Evolutionary conservation across 176 grass and related monocot genomes (phyloP).

Genomic region (Oryza officinalis): DNA sequence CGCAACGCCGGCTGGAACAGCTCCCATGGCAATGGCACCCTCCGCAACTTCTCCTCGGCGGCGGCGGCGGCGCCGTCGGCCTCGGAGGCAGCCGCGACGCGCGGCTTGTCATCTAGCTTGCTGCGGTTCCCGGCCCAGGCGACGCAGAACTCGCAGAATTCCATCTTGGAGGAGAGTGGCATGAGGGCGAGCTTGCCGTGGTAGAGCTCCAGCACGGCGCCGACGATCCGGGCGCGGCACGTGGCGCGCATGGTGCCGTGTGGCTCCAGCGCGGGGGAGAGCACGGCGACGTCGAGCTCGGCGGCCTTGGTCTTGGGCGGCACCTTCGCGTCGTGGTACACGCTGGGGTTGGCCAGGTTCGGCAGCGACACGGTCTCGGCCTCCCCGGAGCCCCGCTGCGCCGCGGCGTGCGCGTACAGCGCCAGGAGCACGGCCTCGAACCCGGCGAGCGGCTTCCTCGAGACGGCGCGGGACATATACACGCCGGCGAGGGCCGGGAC

Average conservation of each 20-base stretch:
- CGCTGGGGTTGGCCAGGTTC: conserved; percentile 55
- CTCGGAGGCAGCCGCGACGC: not conserved
- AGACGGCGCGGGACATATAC: conserved; percentile 63
- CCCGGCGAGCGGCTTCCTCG: conserved; percentile 57
- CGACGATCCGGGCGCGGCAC: conserved; percentile 61
- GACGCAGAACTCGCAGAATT: conserved; percentile 76
- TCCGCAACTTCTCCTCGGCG: conserved; percentile 25
- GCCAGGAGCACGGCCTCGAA: conserved; percentile 87
- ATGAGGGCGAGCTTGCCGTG: conserved; percentile 63
- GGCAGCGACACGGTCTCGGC: conserved; percentile 54
- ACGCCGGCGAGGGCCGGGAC: conserved; percentile 62
- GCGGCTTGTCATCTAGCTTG: conserved; percentile 10
- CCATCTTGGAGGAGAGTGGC: conserved; percentile 69
- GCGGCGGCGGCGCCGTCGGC: not conserved
- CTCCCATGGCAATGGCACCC: conserved; percentile 80
- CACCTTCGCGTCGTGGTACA: conserved; percentile 60
- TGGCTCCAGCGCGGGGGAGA: conserved; percentile 67
- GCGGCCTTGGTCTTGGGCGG: conserved; percentile 36
- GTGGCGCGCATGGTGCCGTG: conserved; percentile 67
- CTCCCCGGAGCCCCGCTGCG: conserved; percentile 45
- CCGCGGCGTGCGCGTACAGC: conserved; percentile 65
- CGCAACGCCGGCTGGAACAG: conserved; percentile 66
- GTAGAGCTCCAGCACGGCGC: conserved; percentile 78
- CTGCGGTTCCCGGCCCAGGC: conserved; percentile 50
- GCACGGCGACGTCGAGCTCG: conserved; percentile 41